Evolutionary conservation across 805 yeast species (phyloP), one percentile per base, ranked within the genome.

Genomic region (Lipomyces orientalis): DNA sequence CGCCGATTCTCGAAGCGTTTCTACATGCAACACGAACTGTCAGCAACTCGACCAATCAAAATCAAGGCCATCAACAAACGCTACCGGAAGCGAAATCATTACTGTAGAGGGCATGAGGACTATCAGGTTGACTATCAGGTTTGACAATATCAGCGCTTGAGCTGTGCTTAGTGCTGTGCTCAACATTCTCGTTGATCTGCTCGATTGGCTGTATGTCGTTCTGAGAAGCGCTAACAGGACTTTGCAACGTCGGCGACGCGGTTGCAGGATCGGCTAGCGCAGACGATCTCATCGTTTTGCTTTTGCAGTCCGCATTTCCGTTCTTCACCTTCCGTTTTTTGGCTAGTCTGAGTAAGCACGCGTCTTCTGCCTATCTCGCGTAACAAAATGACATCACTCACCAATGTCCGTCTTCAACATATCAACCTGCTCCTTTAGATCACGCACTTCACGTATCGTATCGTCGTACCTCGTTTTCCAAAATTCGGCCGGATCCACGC

Each of bases 401-500:
- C 35, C n/a, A 37, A 54, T 34, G 2, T 22, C 33, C 22, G 16
- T 14, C 16, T 25, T 19, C 35, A 37, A 9, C 62, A 33, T 14
- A 22, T 33, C 54, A 16, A 39, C 4, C 43, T 59, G 35, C 29
- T 22, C 62, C 35, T 29, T 58, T 39, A 31, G 14, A 10, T 22
- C 8, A 14, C 33, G 60, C 29, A 46, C 63, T 34, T 65, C 60
- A 2, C 68, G 59, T 52, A 46, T 54, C 25, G 46, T 19, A 12
- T 62, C 63, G 10, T 65, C 64, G 29, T 65, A 65, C 16, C 66
- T 62, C 39, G 37, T 37, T 34, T 52, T 58, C 68, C 68, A 65
- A 35, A 56, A 65, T n/a, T 65, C 65, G 16, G 35, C 60, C 34
- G 66, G 68, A 51, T 58, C 66, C 16, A 62, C 51, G 4, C 63